A percentile compares a stretch with the other conserved stretches of the same genome.
These are phyloP conservation scores for Malania oleifera DNA, from an alignment of 164 flowering plant genomes.

Conservation along the genomic window DNA sequence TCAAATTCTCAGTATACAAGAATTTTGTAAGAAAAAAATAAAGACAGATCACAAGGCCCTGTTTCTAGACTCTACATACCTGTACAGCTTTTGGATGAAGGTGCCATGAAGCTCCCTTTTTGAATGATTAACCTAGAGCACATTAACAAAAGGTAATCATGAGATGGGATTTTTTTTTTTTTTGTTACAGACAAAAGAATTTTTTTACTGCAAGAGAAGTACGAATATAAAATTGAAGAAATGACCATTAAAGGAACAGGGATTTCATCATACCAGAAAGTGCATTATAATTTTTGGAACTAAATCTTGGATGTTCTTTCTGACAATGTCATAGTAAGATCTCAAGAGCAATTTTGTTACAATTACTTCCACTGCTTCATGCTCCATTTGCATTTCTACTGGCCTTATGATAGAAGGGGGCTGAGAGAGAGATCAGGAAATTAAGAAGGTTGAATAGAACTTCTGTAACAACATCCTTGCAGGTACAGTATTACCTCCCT, in stretches of 20 bases:
- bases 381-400: conserved; percentile 25
- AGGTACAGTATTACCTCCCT: conserved; percentile 23
- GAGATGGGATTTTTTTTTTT: no score
- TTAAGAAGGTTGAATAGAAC: background rate
- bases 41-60: no score
- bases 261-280: conserved; percentile 35
- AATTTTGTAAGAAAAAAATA: no score
- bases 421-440: conserved; percentile 14
- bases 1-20: no score
- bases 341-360: conserved; percentile 40
- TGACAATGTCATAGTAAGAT: conserved; percentile 49
- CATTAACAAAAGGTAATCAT: background rate
- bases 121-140: conserved; percentile 38
- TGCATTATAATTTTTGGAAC: conserved; percentile 61
- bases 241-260: background rate
- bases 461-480: background rate
- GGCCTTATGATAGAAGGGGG: conserved; percentile 34
- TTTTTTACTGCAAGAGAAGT: background rate
- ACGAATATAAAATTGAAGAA: background rate
- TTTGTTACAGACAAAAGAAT: background rate
- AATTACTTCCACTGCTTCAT: conserved; percentile 26
- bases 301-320: conserved; percentile 42
- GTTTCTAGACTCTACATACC: conserved; percentile 29
- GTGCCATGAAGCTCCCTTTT: conserved; percentile 38
- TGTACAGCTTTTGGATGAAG: conserved; percentile 40